Evolutionary conservation across 768 basidiomycete species (phyloP), one percentile per base, ranked within the genome.

Genomic region (Clavaria fumosa): DNA sequence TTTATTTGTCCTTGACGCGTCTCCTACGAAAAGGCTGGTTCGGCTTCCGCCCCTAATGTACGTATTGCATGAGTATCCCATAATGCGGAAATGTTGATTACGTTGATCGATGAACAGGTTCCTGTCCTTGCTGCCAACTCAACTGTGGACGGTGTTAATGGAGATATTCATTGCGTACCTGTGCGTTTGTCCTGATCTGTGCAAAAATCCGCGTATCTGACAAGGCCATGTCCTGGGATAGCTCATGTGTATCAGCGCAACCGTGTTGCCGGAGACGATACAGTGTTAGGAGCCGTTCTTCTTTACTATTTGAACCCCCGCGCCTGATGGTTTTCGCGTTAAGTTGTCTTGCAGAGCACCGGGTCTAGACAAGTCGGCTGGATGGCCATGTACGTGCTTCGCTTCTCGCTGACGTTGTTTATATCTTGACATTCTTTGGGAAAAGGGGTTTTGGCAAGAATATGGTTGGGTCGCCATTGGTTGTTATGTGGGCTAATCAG

Each of bases 401-500:
- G 23, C 36, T 17, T 31, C 21, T 18, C 6, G 3, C 37, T 17
- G 10, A 11, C 20, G 7, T 22, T 21, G 6, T 33, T 7, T n/a
- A 18, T 23, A 5, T 37, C 7, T 27, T 28, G 18, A 3, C 21
- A 4, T 28, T 26, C 26, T 18, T 6, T 43, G 3, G 34, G 17
- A 47, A 7, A 46, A 78, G 75, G 49, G 76, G 76, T 4, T 78
- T 73, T 47, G 76, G 76, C 17, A 44, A 41, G 6, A 45, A 53
- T 40, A 77, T 78, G 76, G 50, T 61, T 1, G 57, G 64, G 45
- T 58, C 66, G 4, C 66, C 72, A 0, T 80, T 84, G 77, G 73
- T 84, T 41, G 74, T 82, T 21, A 69, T 74, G 62, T 84, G 79
- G 80, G 57, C 67, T 5, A 76, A 79, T 48, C 52, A 55, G 10